These are phyloP conservation scores for Clohesyomyces aquaticus DNA, from an alignment of 495 filamentous ascomycete species.

Conservation along the genomic window DNA sequence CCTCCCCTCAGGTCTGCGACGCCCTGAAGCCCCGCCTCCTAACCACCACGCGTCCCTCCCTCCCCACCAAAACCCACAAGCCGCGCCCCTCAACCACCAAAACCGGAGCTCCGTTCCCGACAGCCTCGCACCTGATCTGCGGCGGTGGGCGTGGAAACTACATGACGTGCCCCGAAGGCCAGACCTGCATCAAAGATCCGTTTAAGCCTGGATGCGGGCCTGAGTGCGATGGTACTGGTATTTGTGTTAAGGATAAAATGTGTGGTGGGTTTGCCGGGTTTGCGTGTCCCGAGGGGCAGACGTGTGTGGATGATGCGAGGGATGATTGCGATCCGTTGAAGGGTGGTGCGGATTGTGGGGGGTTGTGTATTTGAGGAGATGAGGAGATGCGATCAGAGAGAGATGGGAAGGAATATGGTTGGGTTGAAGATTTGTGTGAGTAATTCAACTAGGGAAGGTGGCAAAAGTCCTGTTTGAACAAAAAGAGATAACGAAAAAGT, in stretches of 20 bases:
- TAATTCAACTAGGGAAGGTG: no score
- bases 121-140: conserved; percentile 17
- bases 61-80: background rate
- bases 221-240: conserved; percentile 29
- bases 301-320: conserved; percentile 36
- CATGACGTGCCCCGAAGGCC: conserved; percentile 8
- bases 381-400: background rate
- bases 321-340: conserved; percentile 37
- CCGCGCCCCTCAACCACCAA: background rate
- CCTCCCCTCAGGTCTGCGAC: conserved; percentile 6
- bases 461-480: no score
- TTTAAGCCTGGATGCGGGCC: conserved; percentile 27
- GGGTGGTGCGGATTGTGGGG: conserved; percentile 34
- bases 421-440: no score
- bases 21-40: background rate
- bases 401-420: background rate
- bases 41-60: conserved; percentile 1
- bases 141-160: conserved; percentile 30
- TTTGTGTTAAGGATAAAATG: conserved; percentile 31
- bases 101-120: no score
- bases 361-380: conserved; percentile 23
- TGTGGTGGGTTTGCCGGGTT: conserved; percentile 36
- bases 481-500: no score
- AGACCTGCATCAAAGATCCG: conserved; percentile 32
- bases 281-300: conserved; percentile 15